Conservation (phyloP, 495 filamentous ascomycete species). For the Amphirosellinia nigrospora region DNA sequence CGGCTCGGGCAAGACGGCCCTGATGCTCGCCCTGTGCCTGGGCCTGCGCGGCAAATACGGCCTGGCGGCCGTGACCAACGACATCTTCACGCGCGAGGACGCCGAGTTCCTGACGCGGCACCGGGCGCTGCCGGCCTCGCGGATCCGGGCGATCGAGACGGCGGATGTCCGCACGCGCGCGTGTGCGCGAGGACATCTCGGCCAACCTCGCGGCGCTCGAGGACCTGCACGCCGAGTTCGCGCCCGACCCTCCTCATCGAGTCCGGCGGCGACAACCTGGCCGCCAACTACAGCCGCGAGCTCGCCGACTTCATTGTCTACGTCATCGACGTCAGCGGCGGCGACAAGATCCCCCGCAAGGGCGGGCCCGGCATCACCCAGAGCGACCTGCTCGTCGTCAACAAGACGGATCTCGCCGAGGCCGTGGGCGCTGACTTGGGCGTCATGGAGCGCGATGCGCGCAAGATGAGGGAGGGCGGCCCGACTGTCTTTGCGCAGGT, state of each 20-base stretch:
- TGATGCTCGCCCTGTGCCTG: slow-evolving; percentile 89
- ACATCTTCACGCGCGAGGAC: slow-evolving; percentile 99
- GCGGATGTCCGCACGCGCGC: slow-evolving; percentile 97
- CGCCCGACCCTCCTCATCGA: slow-evolving; percentile 85
- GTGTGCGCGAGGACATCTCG: slow-evolving; percentile 94
- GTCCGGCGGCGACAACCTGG: slow-evolving; percentile 93
- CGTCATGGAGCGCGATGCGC: slow-evolving; percentile 94
- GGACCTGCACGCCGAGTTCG: slow-evolving; percentile 79
- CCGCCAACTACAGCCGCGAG: slow-evolving; percentile 93
- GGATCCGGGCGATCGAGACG: slow-evolving; percentile 96
- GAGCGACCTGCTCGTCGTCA: slow-evolving; percentile 88
- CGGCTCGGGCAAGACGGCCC: slow-evolving; percentile 94
- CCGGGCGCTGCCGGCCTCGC: slow-evolving; percentile 76
- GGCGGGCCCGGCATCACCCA: slow-evolving; percentile 97
- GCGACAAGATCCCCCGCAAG: slow-evolving; percentile 95
- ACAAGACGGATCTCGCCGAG: slow-evolving; percentile 95
- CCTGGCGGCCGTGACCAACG: slow-evolving; percentile 96
- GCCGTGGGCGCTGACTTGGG: slow-evolving; percentile 86
- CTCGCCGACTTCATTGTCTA: slow-evolving; percentile 97
- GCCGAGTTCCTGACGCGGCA: slow-evolving; percentile 93
- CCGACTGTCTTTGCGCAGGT: slow-evolving; percentile 98
- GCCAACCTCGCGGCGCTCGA: slow-evolving; percentile 93
- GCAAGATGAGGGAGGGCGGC: slow-evolving; percentile 94
- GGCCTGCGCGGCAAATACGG: slow-evolving; percentile 77
- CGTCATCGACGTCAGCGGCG: slow-evolving; percentile 96